These are phyloP conservation scores for Fusarium austroafricanum DNA, from an alignment of 2,329 filamentous ascomycete species.

Conservation along the genomic window DNA sequence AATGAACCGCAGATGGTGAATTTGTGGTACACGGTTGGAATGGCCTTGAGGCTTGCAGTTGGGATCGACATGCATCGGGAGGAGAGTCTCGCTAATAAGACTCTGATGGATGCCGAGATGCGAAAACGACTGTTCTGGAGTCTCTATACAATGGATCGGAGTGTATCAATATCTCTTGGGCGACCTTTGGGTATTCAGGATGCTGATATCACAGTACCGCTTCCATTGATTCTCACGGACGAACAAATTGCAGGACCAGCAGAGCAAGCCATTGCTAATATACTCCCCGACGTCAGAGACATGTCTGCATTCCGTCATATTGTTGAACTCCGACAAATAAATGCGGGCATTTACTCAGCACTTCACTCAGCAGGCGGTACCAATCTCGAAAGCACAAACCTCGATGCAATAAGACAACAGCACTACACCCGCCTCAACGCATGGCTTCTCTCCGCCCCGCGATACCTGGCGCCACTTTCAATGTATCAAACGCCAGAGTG, in stretches of 20 bases:
- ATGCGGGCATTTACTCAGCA: slow-evolving; percentile 36
- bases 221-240: slow-evolving; percentile 32
- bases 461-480: slow-evolving; percentile 37
- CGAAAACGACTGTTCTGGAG: slow-evolving; percentile 40
- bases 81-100: slow-evolving; percentile 26
- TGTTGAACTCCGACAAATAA: slow-evolving; percentile 35
- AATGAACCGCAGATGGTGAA: slow-evolving; percentile 43
- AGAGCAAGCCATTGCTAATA: slow-evolving; percentile 29
- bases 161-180: slow-evolving; percentile 38
- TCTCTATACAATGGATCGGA: slow-evolving; percentile 40
- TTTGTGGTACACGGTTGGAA: slow-evolving; percentile 40
- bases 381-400: slow-evolving; percentile 28
- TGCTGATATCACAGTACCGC: slow-evolving; percentile 36
- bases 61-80: slow-evolving; percentile 40
- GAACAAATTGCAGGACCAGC: slow-evolving; percentile 27
- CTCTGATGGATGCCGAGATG: slow-evolving; percentile 37
- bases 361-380: slow-evolving; percentile 37
- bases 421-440: slow-evolving; percentile 39
- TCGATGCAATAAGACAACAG: slow-evolving; percentile 37
- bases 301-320: slow-evolving; percentile 41
- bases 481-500: slow-evolving; percentile 44
- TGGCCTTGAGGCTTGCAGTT: slow-evolving; percentile 38
- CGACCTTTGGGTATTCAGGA: slow-evolving; percentile 37
- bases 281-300: slow-evolving; percentile 33
- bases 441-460: slow-evolving; percentile 36